Evolutionary conservation across 2,329 filamentous ascomycete species (phyloP).

Genomic region (Aspergillus nomiae): DNA sequence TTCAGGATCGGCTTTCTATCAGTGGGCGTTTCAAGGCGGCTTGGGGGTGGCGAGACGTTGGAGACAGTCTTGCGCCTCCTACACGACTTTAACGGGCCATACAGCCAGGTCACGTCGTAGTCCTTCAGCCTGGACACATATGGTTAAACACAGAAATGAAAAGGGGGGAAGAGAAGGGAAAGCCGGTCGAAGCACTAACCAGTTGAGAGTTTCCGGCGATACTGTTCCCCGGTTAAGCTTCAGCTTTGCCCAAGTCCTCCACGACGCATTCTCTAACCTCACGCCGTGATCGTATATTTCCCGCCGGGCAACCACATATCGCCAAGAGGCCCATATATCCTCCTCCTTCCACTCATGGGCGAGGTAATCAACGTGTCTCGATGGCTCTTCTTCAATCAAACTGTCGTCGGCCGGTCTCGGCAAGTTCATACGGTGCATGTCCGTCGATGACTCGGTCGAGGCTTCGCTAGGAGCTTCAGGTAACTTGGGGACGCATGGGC

Average conservation of each 20-base stretch:
- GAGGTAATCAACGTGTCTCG: conserved; percentile 91
- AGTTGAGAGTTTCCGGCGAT: conserved; percentile 89
- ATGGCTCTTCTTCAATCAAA: conserved; percentile 71
- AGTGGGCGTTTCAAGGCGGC: conserved; percentile 60
- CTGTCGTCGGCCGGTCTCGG: conserved; percentile 74
- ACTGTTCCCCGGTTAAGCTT: conserved; percentile 86
- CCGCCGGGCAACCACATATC: conserved; percentile 81
- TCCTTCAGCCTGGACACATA: conserved; percentile 82
- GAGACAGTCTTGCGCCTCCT: conserved; percentile 56
- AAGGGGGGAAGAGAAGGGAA: neutral
- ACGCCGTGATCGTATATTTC: conserved; percentile 78
- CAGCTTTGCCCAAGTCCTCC: conserved; percentile 94
- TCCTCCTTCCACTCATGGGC: conserved; percentile 93
- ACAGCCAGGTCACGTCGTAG: conserved; percentile 96
- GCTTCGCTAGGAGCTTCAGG: conserved; percentile 23
- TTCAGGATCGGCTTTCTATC: conserved; percentile 90
- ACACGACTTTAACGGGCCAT: conserved; percentile 83
- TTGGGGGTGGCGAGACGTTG: conserved; percentile 53
- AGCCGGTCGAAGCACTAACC: conserved; percentile 58
- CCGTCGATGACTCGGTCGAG: conserved; percentile 31
- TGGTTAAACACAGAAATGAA: conserved; percentile 11
- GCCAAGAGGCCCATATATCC: conserved; percentile 97
- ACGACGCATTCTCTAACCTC: conserved; percentile 91
- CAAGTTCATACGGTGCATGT: conserved; percentile 61
- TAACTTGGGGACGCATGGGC: conserved; percentile 52